A percentile compares a stretch with the other conserved stretches of the same genome.
Conservation (phyloP, 768 basidiomycete genomes). For the Mycena epipterygia region DNA sequence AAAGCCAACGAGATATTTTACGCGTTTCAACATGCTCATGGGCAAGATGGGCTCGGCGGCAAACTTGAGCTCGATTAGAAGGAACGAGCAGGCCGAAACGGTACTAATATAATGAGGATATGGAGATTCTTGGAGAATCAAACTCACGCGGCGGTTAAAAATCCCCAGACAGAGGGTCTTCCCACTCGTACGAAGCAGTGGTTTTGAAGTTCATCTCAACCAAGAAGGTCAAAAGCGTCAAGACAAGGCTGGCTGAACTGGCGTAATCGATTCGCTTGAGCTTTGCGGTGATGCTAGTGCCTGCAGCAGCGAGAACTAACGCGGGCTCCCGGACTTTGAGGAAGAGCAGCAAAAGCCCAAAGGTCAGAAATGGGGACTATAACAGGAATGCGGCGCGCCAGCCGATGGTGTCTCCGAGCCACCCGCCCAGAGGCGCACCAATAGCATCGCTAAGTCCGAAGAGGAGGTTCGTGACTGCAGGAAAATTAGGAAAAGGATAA, state of each 20-base stretch:
- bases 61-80: conserved; percentile 69
- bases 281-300: conserved; percentile 45
- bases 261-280: conserved; percentile 73
- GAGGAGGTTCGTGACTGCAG: conserved; percentile 45
- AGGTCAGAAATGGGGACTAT: conserved; percentile 53
- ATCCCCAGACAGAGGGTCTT: conserved; percentile 64
- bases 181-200: conserved; percentile 44
- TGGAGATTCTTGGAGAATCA: neutral
- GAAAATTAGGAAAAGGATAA: neutral
- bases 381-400: conserved; percentile 76
- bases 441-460: conserved; percentile 75
- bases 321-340: conserved; percentile 34
- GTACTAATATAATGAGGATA: conserved; percentile 44
- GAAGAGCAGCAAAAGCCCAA: conserved; percentile 25
- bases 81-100: conserved; percentile 59
- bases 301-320: conserved; percentile 16
- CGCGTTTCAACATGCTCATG: conserved; percentile 45
- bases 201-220: conserved; percentile 32
- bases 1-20: conserved; percentile 47
- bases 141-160: conserved; percentile 48
- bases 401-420: conserved; percentile 71
- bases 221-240: conserved; percentile 57
- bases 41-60: conserved; percentile 79
- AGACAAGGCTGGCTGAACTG: conserved; percentile 73
- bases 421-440: conserved; percentile 69